phyloP scores from a whole-genome alignment of 441 rosid species.

The Pelargonium australe region DNA sequence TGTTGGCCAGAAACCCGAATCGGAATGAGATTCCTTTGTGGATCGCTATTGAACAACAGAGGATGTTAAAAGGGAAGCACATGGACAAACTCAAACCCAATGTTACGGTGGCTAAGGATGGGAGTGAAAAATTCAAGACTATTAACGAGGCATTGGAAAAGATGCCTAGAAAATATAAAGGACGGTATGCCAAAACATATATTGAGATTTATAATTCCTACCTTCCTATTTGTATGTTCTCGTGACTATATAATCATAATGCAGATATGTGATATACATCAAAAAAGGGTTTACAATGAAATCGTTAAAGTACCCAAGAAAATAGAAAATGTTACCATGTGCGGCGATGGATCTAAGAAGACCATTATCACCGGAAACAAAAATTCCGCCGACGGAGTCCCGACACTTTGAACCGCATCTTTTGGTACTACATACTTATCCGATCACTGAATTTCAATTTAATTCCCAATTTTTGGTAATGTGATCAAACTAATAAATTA shows the following conservation, averaged over 20 bases:
- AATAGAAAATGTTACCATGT: constrained; percentile 35
- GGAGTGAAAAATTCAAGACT: constrained; percentile 46
- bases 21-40: constrained; percentile 38
- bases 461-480: no score
- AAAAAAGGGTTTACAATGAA: constrained; percentile 37
- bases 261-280: constrained; percentile 32
- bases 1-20: constrained; percentile 5
- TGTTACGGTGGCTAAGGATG: constrained; percentile 40
- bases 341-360: constrained; percentile 47
- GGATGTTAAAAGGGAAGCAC: constrained; percentile 22
- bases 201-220: no score
- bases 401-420: constrained; percentile 47
- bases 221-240: no score
- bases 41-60: constrained; percentile 33
- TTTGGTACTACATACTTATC: constrained; percentile 25
- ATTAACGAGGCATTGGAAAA: constrained; percentile 43
- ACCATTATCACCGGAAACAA: constrained; percentile 36
- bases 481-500: no score
- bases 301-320: constrained; percentile 35
- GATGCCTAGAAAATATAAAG: constrained; percentile 46
- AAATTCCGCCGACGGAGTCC: constrained; percentile 36
- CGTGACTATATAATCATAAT: no score
- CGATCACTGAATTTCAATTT: no score
- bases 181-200: constrained; percentile 14
- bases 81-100: constrained; percentile 25